phyloP scores from a whole-genome alignment of 2,329 filamentous ascomycete species.

The Laburnicola sp. region DNA sequence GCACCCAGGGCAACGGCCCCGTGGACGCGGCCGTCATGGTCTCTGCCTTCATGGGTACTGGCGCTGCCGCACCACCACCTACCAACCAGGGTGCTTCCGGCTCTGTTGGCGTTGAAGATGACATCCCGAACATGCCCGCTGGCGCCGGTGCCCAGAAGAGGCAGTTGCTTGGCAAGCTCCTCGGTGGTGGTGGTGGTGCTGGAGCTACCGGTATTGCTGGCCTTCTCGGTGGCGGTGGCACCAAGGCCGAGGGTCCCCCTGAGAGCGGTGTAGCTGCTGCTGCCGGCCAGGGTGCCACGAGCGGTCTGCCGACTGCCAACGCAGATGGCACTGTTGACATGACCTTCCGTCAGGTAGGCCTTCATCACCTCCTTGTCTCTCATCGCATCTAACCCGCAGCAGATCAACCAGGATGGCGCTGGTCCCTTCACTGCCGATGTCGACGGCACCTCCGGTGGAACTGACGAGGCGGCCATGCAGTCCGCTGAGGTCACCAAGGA shows the following conservation, averaged over 20 bases:
- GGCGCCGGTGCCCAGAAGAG: slow-evolving; percentile 27
- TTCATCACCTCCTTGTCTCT: neutral
- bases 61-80: slow-evolving; percentile 28
- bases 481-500: slow-evolving; percentile 61
- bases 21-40: slow-evolving; percentile 64
- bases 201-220: slow-evolving; percentile 37
- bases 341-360: slow-evolving; percentile 61
- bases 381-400: slow-evolving; percentile 4
- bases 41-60: slow-evolving; percentile 59
- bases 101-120: slow-evolving; percentile 39
- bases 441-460: slow-evolving; percentile 67
- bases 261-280: slow-evolving; percentile 60
- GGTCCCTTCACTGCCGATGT: slow-evolving; percentile 65
- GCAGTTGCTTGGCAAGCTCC: slow-evolving; percentile 38
- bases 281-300: slow-evolving; percentile 57
- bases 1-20: slow-evolving; percentile 64
- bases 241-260: slow-evolving; percentile 51
- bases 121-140: slow-evolving; percentile 22
- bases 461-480: slow-evolving; percentile 63
- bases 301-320: slow-evolving; percentile 62
- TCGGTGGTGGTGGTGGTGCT: slow-evolving; percentile 35
- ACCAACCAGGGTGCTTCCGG: slow-evolving; percentile 37
- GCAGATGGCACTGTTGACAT: slow-evolving; percentile 65
- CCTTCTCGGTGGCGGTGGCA: slow-evolving; percentile 47
- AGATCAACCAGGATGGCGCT: slow-evolving; percentile 70